These are phyloP conservation scores for Aspergillus sp. DNA, from an alignment of 2,329 filamentous ascomycete species.

Conservation along the genomic window DNA sequence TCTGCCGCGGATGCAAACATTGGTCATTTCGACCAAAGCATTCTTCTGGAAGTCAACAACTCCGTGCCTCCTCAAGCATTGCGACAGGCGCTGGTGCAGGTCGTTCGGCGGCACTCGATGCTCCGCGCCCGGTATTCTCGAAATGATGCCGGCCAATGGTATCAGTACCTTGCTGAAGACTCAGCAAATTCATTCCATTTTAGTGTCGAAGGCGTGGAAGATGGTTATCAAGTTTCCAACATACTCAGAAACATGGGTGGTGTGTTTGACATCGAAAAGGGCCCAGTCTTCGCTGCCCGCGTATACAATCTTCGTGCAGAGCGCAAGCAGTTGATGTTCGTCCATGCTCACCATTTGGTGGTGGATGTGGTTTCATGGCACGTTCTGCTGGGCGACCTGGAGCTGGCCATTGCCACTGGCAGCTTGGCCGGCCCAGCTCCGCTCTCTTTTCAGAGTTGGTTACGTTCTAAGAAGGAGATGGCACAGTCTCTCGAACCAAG, in stretches of 20 bases:
- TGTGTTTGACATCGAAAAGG: constrained; percentile 4
- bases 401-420: not conserved
- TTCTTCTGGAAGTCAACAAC: not conserved
- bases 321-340: not conserved
- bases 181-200: not conserved
- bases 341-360: constrained; percentile 11
- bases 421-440: not conserved
- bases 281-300: constrained; percentile 8
- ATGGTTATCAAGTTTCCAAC: not conserved
- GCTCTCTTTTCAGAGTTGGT: not conserved
- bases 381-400: constrained; percentile 9
- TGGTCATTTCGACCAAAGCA: not conserved
- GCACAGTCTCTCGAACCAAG: not conserved
- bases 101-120: not conserved
- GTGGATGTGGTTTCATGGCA: constrained; percentile 13
- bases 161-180: not conserved
- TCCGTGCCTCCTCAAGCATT: not conserved
- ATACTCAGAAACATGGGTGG: not conserved
- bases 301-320: not conserved
- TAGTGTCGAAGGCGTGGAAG: not conserved
- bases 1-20: not conserved
- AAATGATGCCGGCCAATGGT: not conserved
- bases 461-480: not conserved
- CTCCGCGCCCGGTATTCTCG: not conserved
- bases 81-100: not conserved